Conservation (phyloP, 2,329 filamentous ascomycete species). For the Pleoardoris graminearum region DNA sequence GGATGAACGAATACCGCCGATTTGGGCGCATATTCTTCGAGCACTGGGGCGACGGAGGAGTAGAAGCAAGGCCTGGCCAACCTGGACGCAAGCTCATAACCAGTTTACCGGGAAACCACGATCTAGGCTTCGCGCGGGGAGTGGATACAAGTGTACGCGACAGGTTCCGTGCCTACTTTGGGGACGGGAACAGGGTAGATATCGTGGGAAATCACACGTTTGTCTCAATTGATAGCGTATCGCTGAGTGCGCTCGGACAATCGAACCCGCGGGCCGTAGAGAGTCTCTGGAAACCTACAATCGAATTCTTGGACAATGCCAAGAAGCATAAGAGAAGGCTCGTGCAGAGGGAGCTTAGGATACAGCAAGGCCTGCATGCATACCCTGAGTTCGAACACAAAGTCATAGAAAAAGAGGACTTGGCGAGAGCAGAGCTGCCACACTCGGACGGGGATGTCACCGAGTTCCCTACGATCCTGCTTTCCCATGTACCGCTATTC, state of each 20-base stretch:
- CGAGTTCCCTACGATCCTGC: conserved; percentile 82
- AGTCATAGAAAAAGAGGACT: conserved; percentile 61
- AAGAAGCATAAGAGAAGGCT: conserved; percentile 67
- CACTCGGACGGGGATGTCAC: conserved; percentile 49
- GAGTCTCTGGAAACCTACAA: conserved; percentile 72
- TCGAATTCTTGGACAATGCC: conserved; percentile 74
- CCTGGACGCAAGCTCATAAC: conserved; percentile 77
- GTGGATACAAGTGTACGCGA: conserved; percentile 80
- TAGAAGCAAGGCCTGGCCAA: conserved; percentile 60
- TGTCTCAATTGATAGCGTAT: conserved; percentile 87
- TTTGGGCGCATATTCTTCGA: conserved; percentile 86
- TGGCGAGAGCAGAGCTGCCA: conserved; percentile 33
- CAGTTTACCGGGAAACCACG: conserved; percentile 91
- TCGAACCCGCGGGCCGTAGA: conserved; percentile 55
- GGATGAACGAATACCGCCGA: conserved; percentile 82
- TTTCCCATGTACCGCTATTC: conserved; percentile 90
- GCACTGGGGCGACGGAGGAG: conserved; percentile 64
- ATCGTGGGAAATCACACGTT: conserved; percentile 94
- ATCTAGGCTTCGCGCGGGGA: conserved; percentile 85
- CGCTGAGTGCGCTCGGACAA: conserved; percentile 74
- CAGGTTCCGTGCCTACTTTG: conserved; percentile 86
- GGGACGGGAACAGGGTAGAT: conserved; percentile 87
- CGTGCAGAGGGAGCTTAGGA: conserved; percentile 68
- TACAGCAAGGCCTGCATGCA: conserved; percentile 63
- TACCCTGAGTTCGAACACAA: conserved; percentile 61